phyloP scores from a whole-genome alignment of 257 asterid genomes.

The Solanum peruvianum region DNA sequence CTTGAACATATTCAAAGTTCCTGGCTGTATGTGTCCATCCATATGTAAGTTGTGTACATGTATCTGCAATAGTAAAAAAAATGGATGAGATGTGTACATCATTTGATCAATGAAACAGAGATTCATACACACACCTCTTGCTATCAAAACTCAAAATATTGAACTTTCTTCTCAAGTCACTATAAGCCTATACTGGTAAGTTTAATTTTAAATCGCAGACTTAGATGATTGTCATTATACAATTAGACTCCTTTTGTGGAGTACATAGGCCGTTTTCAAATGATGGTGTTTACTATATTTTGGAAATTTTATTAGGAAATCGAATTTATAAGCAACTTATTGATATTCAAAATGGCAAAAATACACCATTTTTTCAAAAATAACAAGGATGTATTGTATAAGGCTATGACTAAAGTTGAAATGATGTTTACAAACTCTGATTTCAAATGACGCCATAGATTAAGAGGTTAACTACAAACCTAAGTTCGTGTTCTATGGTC shows the following conservation, averaged over 20 bases:
- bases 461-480: too few relatives aligned
- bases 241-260: neutral
- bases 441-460: neutral
- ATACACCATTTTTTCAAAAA: neutral
- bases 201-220: accelerated
- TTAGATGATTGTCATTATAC: neutral
- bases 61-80: neutral
- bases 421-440: neutral
- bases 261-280: neutral
- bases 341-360: neutral
- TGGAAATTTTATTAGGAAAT: neutral
- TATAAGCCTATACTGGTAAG: neutral
- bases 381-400: neutral
- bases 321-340: neutral
- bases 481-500: too few relatives aligned
- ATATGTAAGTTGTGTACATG: conserved; percentile 7
- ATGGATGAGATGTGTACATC: conserved; percentile 2
- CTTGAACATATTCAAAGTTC: neutral
- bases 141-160: neutral
- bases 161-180: neutral
- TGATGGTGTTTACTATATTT: neutral
- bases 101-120: neutral
- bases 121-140: neutral
- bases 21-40: conserved; percentile 1
- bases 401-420: neutral